A percentile compares a stretch with the other conserved stretches of the same genome.
phyloP scores from a whole-genome alignment of 2,329 filamentous ascomycete species.

The Trichoderma sp. region DNA sequence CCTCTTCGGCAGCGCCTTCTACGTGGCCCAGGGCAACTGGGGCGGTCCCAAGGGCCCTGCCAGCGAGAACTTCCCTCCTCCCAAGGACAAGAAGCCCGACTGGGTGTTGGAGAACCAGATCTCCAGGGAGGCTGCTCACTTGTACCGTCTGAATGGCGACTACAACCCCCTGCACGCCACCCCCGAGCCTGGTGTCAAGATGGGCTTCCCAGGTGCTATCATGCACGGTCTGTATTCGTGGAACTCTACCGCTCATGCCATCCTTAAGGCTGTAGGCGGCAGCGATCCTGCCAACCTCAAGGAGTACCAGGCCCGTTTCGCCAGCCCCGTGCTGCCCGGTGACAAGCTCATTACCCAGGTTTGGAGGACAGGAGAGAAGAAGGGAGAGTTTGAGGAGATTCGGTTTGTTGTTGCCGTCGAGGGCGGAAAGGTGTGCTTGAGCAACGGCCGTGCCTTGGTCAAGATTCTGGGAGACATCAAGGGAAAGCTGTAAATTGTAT shows the following conservation, averaged over 20 bases:
- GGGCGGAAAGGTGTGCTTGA: constrained; percentile 81
- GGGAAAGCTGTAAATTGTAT: constrained; percentile 60
- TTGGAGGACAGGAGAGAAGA: constrained; percentile 71
- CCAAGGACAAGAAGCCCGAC: constrained; percentile 73
- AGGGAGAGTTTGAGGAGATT: constrained; percentile 75
- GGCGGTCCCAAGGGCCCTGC: constrained; percentile 87
- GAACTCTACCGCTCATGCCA: constrained; percentile 74
- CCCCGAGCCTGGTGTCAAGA: constrained; percentile 79
- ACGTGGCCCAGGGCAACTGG: constrained; percentile 79
- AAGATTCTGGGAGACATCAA: constrained; percentile 59
- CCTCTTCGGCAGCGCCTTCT: constrained; percentile 72
- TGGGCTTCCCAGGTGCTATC: constrained; percentile 89
- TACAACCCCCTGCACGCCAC: constrained; percentile 93
- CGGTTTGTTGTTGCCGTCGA: constrained; percentile 77
- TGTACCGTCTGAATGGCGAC: constrained; percentile 87
- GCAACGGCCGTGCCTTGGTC: constrained; percentile 81
- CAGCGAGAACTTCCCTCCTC: constrained; percentile 75
- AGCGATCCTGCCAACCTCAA: constrained; percentile 79
- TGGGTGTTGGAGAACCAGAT: constrained; percentile 70
- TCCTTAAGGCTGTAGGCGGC: constrained; percentile 72
- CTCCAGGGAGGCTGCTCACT: constrained; percentile 67
- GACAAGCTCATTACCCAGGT: constrained; percentile 80
- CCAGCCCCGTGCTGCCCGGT: constrained; percentile 78
- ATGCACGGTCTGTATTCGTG: constrained; percentile 88
- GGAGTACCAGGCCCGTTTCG: constrained; percentile 88